A percentile compares a stretch with the other conserved stretches of the same genome.
phyloP scores from a whole-genome alignment of 306 rosid species.

The barrel medic (Medicago truncatula) region MtrunA17r5.0-ANR NC_053042.1:5491001-5491500 shows the following conservation, averaged over 20 bases:
- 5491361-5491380: neutral
- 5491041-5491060: too few species aligned
- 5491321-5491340: neutral
- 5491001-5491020: too few species aligned
- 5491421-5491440: slow-evolving; percentile 39
- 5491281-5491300: slow-evolving; percentile 25
- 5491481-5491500: slow-evolving; percentile 59
- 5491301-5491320: neutral
- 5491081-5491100: too few species aligned
- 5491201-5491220: neutral
- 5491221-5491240: neutral
- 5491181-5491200: neutral
- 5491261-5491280: slow-evolving; percentile 4
- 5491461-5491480: slow-evolving; percentile 66
- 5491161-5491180: neutral
- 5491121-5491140: too few species aligned
- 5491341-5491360: neutral
- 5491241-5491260: slow-evolving; percentile 21
- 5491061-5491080: neutral
- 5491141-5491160: neutral
- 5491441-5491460: slow-evolving; percentile 24
- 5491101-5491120: too few species aligned
- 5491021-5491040: too few species aligned
- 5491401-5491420: neutral
- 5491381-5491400: neutral